Conservation (phyloP, 495 filamentous ascomycete genomes). For the Xylaria cubensis region DNA sequence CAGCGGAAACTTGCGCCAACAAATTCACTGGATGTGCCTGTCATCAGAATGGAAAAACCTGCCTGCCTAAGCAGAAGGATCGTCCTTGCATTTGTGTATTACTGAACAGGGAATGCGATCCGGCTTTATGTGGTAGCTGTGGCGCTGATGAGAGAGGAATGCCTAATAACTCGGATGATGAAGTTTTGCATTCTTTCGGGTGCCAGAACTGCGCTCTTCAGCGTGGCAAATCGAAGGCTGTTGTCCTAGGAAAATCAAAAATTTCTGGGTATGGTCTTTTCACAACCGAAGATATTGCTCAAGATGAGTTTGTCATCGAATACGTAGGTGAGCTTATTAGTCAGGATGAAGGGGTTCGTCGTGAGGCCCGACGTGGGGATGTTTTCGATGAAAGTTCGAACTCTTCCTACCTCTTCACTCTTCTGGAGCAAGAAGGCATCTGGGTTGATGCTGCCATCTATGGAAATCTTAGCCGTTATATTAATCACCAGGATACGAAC, state of each 20-base stretch:
- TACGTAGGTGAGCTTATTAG: conserved; percentile 76
- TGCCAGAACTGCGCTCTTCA: conserved; percentile 71
- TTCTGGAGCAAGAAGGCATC: conserved; percentile 62
- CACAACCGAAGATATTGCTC: conserved; percentile 64
- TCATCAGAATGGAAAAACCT: conserved; percentile 57
- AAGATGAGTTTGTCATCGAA: conserved; percentile 70
- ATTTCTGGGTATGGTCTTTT: conserved; percentile 72
- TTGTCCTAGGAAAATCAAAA: conserved; percentile 67
- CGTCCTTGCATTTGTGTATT: conserved; percentile 63
- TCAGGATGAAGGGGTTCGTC: conserved; percentile 64
- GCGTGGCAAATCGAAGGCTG: conserved; percentile 62
- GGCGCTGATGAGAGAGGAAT: conserved; percentile 68
- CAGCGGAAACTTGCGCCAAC: conserved; percentile 60
- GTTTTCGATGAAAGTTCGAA: conserved; percentile 67
- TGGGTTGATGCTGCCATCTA: conserved; percentile 60
- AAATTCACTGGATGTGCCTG: conserved; percentile 74
- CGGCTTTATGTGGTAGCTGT: conserved; percentile 69
- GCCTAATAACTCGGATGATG: conserved; percentile 62
- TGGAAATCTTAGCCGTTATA: conserved; percentile 67
- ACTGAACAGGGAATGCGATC: conserved; percentile 74
- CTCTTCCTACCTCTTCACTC: conserved; percentile 69
- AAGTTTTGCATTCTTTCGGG: conserved; percentile 52
- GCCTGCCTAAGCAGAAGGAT: conserved; percentile 55
- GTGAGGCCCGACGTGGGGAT: conserved; percentile 62
- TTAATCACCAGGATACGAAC: conserved; percentile 66